A percentile compares a stretch with the other conserved stretches of the same genome.
phyloP scores from a whole-genome alignment of 768 basidiomycete species.

The Phylloporus scabripes region DNA sequence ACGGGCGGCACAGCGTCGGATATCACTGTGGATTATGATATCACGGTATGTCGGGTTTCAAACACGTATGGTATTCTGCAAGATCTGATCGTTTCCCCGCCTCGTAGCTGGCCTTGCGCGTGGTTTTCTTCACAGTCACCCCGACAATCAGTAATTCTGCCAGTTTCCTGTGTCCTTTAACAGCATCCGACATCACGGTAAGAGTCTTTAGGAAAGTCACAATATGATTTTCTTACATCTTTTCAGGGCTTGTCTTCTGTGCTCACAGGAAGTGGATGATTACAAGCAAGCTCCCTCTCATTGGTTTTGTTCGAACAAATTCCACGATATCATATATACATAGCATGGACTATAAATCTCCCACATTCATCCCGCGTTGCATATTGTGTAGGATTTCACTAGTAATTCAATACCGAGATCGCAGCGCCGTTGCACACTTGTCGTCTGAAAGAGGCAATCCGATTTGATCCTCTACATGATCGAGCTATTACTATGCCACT shows the following conservation, averaged over 20 bases:
- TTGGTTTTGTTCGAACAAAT: conserved; percentile 5
- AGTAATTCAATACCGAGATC: neutral
- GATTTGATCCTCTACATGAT: neutral
- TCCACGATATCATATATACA: conserved; percentile 12
- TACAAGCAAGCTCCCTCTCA: neutral
- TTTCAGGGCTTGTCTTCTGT: conserved; percentile 16
- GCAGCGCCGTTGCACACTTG: too few relatives aligned
- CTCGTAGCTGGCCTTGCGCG: conserved; percentile 53
- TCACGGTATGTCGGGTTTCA: conserved; percentile 41
- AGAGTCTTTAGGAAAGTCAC: neutral
- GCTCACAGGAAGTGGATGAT: conserved; percentile 8
- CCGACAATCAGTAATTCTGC: conserved; percentile 60
- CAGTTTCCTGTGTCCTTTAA: conserved; percentile 61
- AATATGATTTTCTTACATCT: conserved; percentile 10
- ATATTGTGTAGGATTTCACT: neutral
- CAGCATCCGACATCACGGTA: conserved; percentile 26
- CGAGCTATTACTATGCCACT: conserved; percentile 34
- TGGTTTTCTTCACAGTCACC: conserved; percentile 60
- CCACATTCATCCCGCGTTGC: neutral
- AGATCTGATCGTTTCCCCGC: conserved; percentile 7
- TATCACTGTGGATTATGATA: conserved; percentile 58
- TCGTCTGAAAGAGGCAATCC: neutral
- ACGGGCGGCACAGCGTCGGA: conserved; percentile 39
- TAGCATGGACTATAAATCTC: conserved; percentile 14
- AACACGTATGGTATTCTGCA: neutral